A percentile compares a stretch with the other conserved stretches of the same genome.
phyloP scores from a whole-genome alignment of 148 eudicot species.

The Rhododendron henanense region DNA sequence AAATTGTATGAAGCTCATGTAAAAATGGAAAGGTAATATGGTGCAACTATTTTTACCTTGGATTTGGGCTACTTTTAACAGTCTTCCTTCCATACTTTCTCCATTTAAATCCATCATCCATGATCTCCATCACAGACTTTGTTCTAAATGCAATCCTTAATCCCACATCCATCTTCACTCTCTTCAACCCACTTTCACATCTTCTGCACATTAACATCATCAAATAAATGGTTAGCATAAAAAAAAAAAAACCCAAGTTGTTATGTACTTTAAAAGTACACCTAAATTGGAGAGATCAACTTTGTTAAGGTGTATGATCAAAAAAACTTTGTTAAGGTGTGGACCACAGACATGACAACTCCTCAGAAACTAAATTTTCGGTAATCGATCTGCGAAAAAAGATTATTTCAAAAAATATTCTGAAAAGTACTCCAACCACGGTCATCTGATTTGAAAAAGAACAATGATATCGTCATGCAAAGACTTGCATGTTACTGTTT shows the following conservation, averaged over 20 bases:
- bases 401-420: too few relatives aligned
- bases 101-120: slow-evolving; percentile 19
- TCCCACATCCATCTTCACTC: slow-evolving; percentile 6
- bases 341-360: too few relatives aligned
- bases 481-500: slow-evolving; percentile 8
- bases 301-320: too few relatives aligned
- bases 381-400: too few relatives aligned
- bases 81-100: slow-evolving; percentile 14
- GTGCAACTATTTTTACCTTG: background rate
- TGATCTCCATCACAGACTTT: slow-evolving; percentile 5
- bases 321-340: too few relatives aligned
- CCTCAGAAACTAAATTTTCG: too few relatives aligned
- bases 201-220: background rate
- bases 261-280: too few relatives aligned
- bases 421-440: too few relatives aligned
- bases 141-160: slow-evolving; percentile 6
- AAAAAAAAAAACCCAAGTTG: background rate
- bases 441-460: background rate
- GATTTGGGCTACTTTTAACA: slow-evolving; percentile 9
- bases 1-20: background rate
- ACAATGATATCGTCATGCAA: background rate
- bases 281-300: too few relatives aligned
- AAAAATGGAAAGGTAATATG: background rate
- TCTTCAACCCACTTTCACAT: background rate
- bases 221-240: background rate